Base-by-base conservation (phyloP, 768 basidiomycete genomes). In the Harrya chromipes region DNA sequence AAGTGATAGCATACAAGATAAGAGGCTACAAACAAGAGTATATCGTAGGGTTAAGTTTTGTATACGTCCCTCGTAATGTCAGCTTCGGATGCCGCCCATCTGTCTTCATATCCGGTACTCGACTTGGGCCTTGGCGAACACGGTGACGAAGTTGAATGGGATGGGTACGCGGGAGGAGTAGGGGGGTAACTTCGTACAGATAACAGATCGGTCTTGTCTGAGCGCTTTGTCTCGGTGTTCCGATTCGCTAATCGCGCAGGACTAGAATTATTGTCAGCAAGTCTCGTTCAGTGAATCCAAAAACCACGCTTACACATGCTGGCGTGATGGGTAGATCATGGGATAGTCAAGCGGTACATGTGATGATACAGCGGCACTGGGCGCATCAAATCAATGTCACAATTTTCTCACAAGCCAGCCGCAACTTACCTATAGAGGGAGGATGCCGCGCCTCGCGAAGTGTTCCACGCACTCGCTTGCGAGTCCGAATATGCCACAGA, bases 341-440 rank as follows among this genome's bases (percentile, higher is more conserved):
- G 46, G 10, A 16, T 57, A 38, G 26, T 46, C 56, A 27, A 55
- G 50, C 33, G 65, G 55, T 20, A 80, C 47, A 42, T 80, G 73
- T 3, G 79, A 71, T 45, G 81, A 79, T 19, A 84, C 78, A 31
- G 81, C 74, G 44, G 79, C 74, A 57, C 82, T 82, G 55, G 20
- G 42, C 10, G 43, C 33, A 33, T 33, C 33, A 14, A 3, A 3
- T 4, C 1, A n/a, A 23, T 16, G 27, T 55, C 52, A 64, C 41
- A 23, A 26, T 10, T 20, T 26, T 31, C 21, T 10, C 47, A 20
- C 7, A 20, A 43, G 12, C 35, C 29, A 26, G n/a, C 19, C 21
- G 21, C 2, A 55, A 39, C 75, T 42, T 56, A 81, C 85, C 78
- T 82, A 70, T 87, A 87, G 26, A 86, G 74, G 3, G 78, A 70